Conservation (phyloP, 345 rosid genomes). For the Citrus maxima region DNA sequence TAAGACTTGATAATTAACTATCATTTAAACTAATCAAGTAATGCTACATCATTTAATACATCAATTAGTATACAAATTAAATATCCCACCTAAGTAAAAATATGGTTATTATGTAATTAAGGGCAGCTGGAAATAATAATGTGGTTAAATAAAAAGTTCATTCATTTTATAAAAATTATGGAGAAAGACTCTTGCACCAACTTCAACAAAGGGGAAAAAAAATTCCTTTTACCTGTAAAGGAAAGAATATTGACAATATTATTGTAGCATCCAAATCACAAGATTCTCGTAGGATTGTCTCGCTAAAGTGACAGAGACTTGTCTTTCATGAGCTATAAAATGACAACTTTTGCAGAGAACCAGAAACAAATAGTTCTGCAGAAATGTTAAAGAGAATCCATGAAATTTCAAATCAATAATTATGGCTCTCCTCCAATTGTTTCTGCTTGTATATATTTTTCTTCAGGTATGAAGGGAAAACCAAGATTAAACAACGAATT, state of each 20-base stretch:
- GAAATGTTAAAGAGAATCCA: background rate
- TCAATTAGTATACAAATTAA: too few species aligned
- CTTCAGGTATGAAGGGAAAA: background rate
- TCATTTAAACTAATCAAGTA: too few species aligned
- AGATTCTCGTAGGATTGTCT: constrained; percentile 28
- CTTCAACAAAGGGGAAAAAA: background rate
- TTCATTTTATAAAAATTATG: constrained; percentile 2
- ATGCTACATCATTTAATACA: too few species aligned
- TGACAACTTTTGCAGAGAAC: constrained; percentile 13
- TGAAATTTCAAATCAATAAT: constrained; percentile 36
- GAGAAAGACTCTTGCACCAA: constrained; percentile 16
- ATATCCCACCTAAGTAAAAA: background rate
- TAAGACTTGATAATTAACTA: too few species aligned
- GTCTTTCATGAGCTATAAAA: constrained; percentile 16
- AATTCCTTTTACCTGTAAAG: constrained; percentile 9
- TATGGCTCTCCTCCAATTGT: background rate
- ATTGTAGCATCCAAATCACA: constrained; percentile 21
- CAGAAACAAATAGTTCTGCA: constrained; percentile 17
- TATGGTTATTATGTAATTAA: too few species aligned
- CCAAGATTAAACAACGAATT: background rate
- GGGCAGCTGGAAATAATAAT: background rate
- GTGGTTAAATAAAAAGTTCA: background rate
- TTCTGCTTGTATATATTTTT: constrained; percentile 6
- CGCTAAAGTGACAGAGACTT: constrained; percentile 24
- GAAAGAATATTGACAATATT: background rate